phyloP scores from a whole-genome alignment of 345 rosid genomes.

The Cardamine resedifolia region DNA sequence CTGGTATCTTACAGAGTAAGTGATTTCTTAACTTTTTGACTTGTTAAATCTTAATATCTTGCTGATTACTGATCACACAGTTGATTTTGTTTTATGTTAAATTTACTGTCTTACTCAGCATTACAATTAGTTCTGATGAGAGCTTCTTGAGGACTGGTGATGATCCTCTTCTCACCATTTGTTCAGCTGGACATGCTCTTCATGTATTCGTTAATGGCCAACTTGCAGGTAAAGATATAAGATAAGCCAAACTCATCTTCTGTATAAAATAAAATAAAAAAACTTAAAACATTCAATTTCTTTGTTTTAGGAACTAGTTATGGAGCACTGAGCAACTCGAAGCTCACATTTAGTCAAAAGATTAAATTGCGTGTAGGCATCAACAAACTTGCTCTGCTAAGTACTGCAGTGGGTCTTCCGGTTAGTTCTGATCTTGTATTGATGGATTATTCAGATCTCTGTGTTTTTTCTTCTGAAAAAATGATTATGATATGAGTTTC shows the following conservation, averaged over 20 bases:
- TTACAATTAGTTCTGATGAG: conserved; percentile 42
- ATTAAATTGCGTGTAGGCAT: conserved; percentile 64
- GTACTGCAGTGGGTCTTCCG: conserved; percentile 82
- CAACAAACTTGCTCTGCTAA: conserved; percentile 73
- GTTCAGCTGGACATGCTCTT: conserved; percentile 73
- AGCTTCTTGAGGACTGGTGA: conserved; percentile 47
- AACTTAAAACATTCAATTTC: not conserved
- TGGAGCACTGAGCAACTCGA: conserved; percentile 50
- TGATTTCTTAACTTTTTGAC: conserved; percentile 31
- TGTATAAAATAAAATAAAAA: not conserved
- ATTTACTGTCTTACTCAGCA: conserved; percentile 6
- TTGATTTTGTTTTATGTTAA: conserved; percentile 49
- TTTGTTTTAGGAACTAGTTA: conserved; percentile 62
- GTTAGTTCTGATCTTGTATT: conserved; percentile 43
- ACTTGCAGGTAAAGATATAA: conserved; percentile 55
- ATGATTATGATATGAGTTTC: not conserved
- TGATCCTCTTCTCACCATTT: conserved; percentile 53
- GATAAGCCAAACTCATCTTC: not conserved
- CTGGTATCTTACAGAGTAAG: conserved; percentile 97
- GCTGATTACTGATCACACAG: conserved; percentile 68
- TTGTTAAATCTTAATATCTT: conserved; percentile 65
- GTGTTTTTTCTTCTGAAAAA: conserved; percentile 31
- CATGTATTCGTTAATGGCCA: conserved; percentile 81
- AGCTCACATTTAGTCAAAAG: conserved; percentile 59
- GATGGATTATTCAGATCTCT: conserved; percentile 25